These are phyloP conservation scores for Tetramitus jugosus DNA, from an alignment of 208 protist genomes.

Conservation along the genomic window DNA sequence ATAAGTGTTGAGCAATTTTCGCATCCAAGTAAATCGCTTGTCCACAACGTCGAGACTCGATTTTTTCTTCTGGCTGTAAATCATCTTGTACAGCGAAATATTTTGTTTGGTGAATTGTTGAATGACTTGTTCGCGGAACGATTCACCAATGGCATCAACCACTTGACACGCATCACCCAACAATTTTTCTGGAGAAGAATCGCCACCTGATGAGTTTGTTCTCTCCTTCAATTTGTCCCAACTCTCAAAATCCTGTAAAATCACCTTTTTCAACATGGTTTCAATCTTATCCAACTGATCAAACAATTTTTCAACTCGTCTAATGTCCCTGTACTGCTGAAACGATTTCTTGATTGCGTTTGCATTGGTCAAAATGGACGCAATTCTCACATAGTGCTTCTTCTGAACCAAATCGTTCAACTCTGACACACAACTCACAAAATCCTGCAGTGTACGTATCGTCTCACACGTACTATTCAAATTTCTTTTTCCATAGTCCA, in stretches of 20 bases:
- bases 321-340: slow-evolving; percentile 58
- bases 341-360: slow-evolving; percentile 68
- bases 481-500: slow-evolving; percentile 88
- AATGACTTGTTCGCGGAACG: slow-evolving; percentile 60
- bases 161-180: slow-evolving; percentile 52
- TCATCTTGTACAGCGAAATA: slow-evolving; percentile 68
- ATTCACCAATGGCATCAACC: slow-evolving; percentile 66
- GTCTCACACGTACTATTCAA: slow-evolving; percentile 76
- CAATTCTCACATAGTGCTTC: slow-evolving; percentile 61
- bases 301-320: slow-evolving; percentile 40
- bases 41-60: slow-evolving; percentile 74
- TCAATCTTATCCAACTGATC: slow-evolving; percentile 60
- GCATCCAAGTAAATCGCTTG: slow-evolving; percentile 75
- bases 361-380: slow-evolving; percentile 63
- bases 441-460: slow-evolving; percentile 75
- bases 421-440: slow-evolving; percentile 70
- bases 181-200: background rate
- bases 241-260: no score
- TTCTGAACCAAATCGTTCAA: slow-evolving; percentile 65
- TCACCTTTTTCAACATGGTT: slow-evolving; percentile 51
- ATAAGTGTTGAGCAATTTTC: slow-evolving; percentile 54
- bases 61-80: slow-evolving; percentile 67
- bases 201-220: no score
- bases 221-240: no score
- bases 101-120: slow-evolving; percentile 70